Evolutionary conservation across 2,329 filamentous ascomycete genomes (phyloP).

Genomic region (Exophiala phaeomuriformis): DNA sequence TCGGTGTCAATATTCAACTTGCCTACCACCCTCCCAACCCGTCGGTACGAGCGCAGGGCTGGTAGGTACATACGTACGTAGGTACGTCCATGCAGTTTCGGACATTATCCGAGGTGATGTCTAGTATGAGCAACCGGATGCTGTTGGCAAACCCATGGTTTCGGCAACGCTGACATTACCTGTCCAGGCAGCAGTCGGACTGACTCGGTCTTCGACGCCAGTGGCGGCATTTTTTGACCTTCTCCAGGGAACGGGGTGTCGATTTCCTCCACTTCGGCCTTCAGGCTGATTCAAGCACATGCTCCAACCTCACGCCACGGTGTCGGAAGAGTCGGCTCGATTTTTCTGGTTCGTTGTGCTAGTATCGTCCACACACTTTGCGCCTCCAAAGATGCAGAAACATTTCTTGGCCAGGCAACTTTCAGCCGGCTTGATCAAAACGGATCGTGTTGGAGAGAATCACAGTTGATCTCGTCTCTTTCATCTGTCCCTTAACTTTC

Average conservation of each 20-base stretch:
- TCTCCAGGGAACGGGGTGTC: neutral
- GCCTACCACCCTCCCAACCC: too few relatives aligned
- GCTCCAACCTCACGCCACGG: neutral
- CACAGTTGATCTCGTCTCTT: neutral
- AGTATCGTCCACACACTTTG: neutral
- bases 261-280: too few relatives aligned
- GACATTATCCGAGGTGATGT: neutral
- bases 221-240: neutral
- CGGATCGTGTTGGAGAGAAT: neutral
- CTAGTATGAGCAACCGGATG: neutral
- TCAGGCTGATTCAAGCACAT: too few relatives aligned
- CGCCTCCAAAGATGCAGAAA: neutral
- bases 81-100: too few relatives aligned
- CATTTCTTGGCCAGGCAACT: neutral
- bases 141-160: too few relatives aligned
- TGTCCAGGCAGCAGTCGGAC: neutral
- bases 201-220: neutral
- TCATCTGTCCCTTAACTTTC: constrained; percentile 42
- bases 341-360: neutral
- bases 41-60: too few relatives aligned
- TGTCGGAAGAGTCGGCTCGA: neutral
- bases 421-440: neutral
- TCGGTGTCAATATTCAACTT: too few relatives aligned
- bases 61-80: too few relatives aligned
- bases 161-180: neutral